phyloP scores from a whole-genome alignment of 108 stramenopile species.

The Skeletonema potamos region DNA sequence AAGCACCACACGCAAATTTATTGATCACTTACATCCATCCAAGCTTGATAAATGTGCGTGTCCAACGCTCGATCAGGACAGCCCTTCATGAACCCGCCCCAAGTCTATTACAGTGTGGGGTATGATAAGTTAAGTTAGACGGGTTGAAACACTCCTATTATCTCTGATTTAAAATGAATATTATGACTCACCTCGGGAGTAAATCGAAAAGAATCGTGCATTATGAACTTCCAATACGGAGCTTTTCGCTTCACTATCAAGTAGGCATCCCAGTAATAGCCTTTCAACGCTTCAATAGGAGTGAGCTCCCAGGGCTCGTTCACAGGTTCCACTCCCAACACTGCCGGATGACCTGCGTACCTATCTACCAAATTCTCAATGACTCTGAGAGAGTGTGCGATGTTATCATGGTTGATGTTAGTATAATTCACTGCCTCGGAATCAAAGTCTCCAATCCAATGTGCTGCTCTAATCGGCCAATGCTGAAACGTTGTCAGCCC shows the following conservation, averaged over 20 bases:
- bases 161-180: background rate
- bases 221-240: slow-evolving; percentile 92
- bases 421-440: slow-evolving; percentile 57
- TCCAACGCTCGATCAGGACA: slow-evolving; percentile 88
- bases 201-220: slow-evolving; percentile 94
- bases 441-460: slow-evolving; percentile 89
- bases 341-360: slow-evolving; percentile 81
- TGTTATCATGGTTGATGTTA: slow-evolving; percentile 74
- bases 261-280: slow-evolving; percentile 95
- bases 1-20: background rate
- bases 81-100: slow-evolving; percentile 92
- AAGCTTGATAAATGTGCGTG: slow-evolving; percentile 95
- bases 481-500: slow-evolving; percentile 68
- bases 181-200: slow-evolving; percentile 43
- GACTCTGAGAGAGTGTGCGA: slow-evolving; percentile 76
- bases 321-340: slow-evolving; percentile 90
- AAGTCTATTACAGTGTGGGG: slow-evolving; percentile 25
- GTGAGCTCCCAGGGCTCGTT: slow-evolving; percentile 96
- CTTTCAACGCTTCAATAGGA: slow-evolving; percentile 70
- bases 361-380: slow-evolving; percentile 73
- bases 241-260: slow-evolving; percentile 82
- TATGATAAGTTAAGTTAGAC: background rate
- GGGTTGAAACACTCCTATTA: background rate
- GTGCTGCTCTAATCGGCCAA: slow-evolving; percentile 87
- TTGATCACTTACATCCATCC: slow-evolving; percentile 50